Evolutionary conservation across 2,329 filamentous ascomycete genomes (phyloP).

Genomic region (Ceratocystis smalleyi): DNA sequence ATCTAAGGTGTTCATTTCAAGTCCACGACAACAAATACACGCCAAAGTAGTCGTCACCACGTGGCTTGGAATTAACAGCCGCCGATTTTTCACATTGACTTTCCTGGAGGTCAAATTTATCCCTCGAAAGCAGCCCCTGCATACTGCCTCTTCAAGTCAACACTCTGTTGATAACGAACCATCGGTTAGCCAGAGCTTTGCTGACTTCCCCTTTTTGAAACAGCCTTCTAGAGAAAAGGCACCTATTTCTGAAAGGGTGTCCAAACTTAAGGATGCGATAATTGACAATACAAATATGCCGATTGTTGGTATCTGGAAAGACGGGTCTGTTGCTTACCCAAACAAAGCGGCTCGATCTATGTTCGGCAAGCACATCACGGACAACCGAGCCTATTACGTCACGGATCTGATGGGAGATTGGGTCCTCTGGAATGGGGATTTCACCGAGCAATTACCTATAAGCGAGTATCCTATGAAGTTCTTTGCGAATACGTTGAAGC

Average conservation of each 20-base stretch:
- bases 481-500: slow-evolving; percentile 44
- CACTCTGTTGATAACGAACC: no score
- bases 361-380: slow-evolving; percentile 30
- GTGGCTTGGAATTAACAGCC: slow-evolving; percentile 50
- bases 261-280: slow-evolving; percentile 60
- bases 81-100: slow-evolving; percentile 57
- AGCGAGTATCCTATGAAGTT: slow-evolving; percentile 53
- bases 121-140: background rate
- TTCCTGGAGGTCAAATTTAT: slow-evolving; percentile 37
- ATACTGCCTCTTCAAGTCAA: background rate
- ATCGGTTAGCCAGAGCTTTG: no score
- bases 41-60: slow-evolving; percentile 65
- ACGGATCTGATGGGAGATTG: slow-evolving; percentile 43
- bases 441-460: slow-evolving; percentile 39
- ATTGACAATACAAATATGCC: slow-evolving; percentile 61
- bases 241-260: slow-evolving; percentile 56
- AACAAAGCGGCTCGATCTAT: slow-evolving; percentile 48
- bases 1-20: background rate
- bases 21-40: slow-evolving; percentile 28
- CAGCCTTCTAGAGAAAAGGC: slow-evolving; percentile 27
- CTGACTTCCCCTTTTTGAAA: background rate
- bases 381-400: slow-evolving; percentile 24
- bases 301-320: slow-evolving; percentile 67
- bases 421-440: slow-evolving; percentile 50
- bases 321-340: slow-evolving; percentile 56